Percentiles rank a stretch among this genome's conserved stretches.
phyloP scores from a whole-genome alignment of 73 alveolate species.

The Tetrahymena thermophila region DNA sequence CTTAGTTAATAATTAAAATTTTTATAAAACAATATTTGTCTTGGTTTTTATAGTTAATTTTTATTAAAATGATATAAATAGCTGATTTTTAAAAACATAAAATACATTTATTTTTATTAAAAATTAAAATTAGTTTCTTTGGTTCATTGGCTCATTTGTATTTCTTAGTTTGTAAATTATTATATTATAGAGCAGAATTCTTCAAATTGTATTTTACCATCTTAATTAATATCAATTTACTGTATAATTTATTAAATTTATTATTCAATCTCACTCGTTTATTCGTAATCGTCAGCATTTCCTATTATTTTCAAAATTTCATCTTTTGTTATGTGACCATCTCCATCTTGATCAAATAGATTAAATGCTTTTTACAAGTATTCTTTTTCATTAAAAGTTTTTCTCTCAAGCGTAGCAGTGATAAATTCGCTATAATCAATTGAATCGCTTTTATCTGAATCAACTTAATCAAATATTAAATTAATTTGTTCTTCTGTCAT shows the following conservation, averaged over 20 bases:
- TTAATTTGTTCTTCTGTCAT: slow-evolving; percentile 39
- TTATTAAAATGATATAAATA: too few species aligned
- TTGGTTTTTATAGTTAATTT: too few species aligned
- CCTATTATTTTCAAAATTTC: neutral
- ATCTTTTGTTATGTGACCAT: neutral
- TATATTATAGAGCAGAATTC: neutral
- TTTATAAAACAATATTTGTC: too few species aligned
- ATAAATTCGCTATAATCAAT: slow-evolving; percentile 60
- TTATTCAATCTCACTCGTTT: neutral
- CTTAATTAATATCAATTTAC: neutral
- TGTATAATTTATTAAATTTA: neutral
- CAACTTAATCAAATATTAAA: slow-evolving; percentile 39
- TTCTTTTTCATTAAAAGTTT: slow-evolving; percentile 14
- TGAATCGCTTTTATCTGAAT: slow-evolving; percentile 43
- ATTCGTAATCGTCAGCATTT: neutral
- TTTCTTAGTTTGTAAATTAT: neutral
- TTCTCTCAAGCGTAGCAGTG: slow-evolving; percentile 46
- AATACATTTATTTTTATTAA: too few species aligned
- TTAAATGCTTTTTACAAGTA: slow-evolving; percentile 42
- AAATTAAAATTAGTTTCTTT: too few species aligned
- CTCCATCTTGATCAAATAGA: slow-evolving; percentile 14
- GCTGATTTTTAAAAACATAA: too few species aligned
- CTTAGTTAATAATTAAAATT: too few species aligned
- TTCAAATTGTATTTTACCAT: neutral
- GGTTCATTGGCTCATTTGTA: neutral